Conservation (phyloP, 345 rosid genomes). For the Eucalyptus regnans region DNA sequence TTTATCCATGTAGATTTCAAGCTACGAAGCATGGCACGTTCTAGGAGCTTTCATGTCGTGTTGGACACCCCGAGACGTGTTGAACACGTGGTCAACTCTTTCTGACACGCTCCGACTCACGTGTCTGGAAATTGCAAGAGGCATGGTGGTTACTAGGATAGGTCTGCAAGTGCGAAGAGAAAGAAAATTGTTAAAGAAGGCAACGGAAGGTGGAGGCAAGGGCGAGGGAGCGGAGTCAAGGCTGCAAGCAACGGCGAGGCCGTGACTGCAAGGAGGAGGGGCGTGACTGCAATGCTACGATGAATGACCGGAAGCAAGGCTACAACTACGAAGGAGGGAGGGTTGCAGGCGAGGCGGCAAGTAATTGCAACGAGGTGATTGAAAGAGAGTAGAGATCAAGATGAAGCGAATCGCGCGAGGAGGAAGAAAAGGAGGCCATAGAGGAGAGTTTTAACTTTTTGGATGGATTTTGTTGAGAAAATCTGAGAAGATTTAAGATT, state of each 20-base stretch:
- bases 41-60: accelerated
- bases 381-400: too few species aligned
- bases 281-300: accelerated
- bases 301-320: accelerated
- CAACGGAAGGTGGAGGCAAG: too few species aligned
- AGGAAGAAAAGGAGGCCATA: accelerated
- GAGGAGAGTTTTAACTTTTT: too few species aligned
- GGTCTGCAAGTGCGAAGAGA: too few species aligned
- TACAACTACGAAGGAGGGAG: accelerated
- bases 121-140: accelerated
- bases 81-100: accelerated
- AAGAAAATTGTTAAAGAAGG: too few species aligned
- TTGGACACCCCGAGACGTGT: accelerated
- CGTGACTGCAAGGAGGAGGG: too few species aligned
- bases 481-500: accelerated
- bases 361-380: too few species aligned
- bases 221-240: too few species aligned
- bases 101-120: accelerated
- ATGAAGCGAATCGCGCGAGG: accelerated
- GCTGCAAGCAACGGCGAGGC: too few species aligned
- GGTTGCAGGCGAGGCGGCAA: accelerated
- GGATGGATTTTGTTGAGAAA: neutral
- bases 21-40: accelerated
- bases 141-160: too few species aligned
- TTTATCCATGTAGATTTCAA: neutral